Percentiles rank a stretch among this genome's conserved stretches.
Evolutionary conservation across 2,329 filamentous ascomycete species (phyloP).

Genomic region (Ophiognomonia clavigignenti-juglandacearum): DNA sequence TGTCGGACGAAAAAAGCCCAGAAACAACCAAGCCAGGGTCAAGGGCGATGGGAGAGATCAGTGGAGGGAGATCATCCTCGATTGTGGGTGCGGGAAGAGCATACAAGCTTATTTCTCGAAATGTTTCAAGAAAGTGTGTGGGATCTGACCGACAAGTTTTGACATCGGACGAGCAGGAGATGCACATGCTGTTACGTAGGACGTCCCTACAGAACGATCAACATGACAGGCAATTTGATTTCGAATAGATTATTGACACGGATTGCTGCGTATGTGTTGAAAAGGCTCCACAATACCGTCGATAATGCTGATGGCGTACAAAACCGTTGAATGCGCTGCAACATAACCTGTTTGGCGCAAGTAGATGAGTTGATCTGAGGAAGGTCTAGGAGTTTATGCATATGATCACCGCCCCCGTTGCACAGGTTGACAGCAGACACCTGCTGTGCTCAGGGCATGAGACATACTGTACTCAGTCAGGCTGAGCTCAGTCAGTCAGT

Average conservation of each 20-base stretch:
- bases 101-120: not conserved
- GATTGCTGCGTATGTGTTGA: no score
- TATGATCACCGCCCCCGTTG: not conserved
- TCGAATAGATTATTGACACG: no score
- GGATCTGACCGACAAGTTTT: not conserved
- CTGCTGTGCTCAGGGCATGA: not conserved
- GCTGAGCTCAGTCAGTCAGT: not conserved
- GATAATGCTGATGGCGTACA: no score
- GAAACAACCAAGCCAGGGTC: not conserved
- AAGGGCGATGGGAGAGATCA: no score
- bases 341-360: not conserved
- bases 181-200: no score
- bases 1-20: not conserved
- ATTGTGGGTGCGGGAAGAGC: not conserved
- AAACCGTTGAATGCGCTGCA: not conserved
- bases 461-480: not conserved
- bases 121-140: slow-evolving; percentile 1
- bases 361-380: not conserved
- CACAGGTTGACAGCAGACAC: not conserved
- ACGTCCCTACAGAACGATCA: no score
- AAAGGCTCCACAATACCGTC: no score
- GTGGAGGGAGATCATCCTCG: not conserved
- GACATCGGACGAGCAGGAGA: slow-evolving; percentile 1
- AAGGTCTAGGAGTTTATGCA: not conserved
- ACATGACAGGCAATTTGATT: not conserved